phyloP scores from a whole-genome alignment of 345 rosid species.

The Microcos paniculata region DNA sequence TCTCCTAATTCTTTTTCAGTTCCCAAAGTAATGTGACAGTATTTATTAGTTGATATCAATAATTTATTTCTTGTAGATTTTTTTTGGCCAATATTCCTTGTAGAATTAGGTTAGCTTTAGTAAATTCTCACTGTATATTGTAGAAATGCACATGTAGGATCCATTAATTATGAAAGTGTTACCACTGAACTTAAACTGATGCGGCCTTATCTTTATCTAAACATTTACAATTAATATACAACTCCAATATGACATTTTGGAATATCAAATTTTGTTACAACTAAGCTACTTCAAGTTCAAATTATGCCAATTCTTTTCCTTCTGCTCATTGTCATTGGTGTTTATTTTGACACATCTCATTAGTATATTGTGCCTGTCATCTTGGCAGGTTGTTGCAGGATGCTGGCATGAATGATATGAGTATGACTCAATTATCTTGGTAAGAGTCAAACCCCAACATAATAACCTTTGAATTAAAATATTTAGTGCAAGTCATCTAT shows the following conservation, averaged over 20 bases:
- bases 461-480: background rate
- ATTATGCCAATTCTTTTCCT: background rate
- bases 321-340: background rate
- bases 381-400: constrained; percentile 77
- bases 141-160: background rate
- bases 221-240: background rate
- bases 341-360: background rate
- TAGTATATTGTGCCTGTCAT: constrained; percentile 8
- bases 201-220: constrained; percentile 2
- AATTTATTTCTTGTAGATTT: background rate
- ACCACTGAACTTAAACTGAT: background rate
- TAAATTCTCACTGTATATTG: background rate
- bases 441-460: constrained; percentile 26
- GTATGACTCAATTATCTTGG: constrained; percentile 83
- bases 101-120: constrained; percentile 1
- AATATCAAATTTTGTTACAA: background rate
- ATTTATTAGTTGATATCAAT: background rate
- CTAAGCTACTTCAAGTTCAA: background rate
- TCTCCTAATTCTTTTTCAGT: background rate
- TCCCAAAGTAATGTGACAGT: background rate
- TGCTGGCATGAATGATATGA: constrained; percentile 65
- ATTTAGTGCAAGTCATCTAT: background rate
- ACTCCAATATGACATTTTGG: background rate
- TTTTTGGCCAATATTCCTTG: background rate
- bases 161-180: background rate